phyloP scores from a whole-genome alignment of 495 filamentous ascomycete genomes.

The Oidiodendron maius region DNA sequence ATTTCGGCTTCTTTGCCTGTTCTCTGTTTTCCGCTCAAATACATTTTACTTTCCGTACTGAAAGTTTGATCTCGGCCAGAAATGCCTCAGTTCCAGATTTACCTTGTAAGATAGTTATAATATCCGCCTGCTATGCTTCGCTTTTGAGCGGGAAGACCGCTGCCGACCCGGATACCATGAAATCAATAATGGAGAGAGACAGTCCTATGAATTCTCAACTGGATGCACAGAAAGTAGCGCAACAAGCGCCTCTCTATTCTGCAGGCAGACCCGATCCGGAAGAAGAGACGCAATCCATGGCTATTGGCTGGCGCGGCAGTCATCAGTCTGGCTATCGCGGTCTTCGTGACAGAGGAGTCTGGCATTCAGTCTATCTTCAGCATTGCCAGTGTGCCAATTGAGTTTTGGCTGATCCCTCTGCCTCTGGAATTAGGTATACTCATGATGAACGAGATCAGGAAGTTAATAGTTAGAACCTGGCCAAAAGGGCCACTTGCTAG shows the following conservation, averaged over 20 bases:
- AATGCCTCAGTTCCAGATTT: no score
- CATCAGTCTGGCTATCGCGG: constrained; percentile 42
- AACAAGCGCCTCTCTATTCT: constrained; percentile 44
- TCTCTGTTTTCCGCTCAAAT: no score
- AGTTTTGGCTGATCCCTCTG: constrained; percentile 47
- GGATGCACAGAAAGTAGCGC: no score
- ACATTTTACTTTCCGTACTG: no score
- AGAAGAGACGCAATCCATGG: constrained; percentile 43
- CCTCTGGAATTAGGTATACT: constrained; percentile 43
- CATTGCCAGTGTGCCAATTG: constrained; percentile 40
- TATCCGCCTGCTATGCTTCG: no score
- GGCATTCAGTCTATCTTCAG: constrained; percentile 41
- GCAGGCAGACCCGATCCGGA: constrained; percentile 45
- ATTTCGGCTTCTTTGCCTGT: no score
- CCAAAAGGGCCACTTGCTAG: constrained; percentile 35
- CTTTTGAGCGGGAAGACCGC: no score
- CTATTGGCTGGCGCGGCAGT: constrained; percentile 34
- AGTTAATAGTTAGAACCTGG: constrained; percentile 38
- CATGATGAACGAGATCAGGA: constrained; percentile 43
- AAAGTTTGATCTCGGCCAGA: no score
- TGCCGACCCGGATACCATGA: no score
- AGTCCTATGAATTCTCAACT: no score
- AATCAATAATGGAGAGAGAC: no score
- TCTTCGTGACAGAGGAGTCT: constrained; percentile 46
- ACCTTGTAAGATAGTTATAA: no score